Conservation (phyloP, 345 rosid genomes). For the Eutrema japonicum region DNA sequence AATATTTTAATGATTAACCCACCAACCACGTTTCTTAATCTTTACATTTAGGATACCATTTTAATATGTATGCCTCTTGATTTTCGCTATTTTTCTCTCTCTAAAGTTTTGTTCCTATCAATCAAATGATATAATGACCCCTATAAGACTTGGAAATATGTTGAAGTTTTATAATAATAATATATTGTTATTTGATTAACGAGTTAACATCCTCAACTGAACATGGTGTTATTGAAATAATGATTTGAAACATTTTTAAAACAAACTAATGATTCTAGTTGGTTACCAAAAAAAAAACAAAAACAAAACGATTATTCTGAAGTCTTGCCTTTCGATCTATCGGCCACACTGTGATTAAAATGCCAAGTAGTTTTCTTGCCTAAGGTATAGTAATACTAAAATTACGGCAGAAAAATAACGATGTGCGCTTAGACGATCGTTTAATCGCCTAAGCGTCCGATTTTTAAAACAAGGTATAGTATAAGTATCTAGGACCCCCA, state of each 20-base stretch:
- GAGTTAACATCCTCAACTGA: background rate
- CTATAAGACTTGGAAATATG: background rate
- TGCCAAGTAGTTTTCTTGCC: background rate
- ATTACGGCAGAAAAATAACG: too few relatives aligned
- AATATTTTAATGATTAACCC: slow-evolving; percentile 40
- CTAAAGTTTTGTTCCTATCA: slow-evolving; percentile 15
- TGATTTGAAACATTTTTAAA: background rate
- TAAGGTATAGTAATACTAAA: too few relatives aligned
- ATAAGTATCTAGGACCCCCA: too few relatives aligned
- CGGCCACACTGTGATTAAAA: background rate
- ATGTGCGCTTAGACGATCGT: too few relatives aligned
- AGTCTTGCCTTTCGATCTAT: background rate
- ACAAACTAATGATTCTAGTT: background rate
- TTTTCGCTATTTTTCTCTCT: background rate
- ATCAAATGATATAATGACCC: slow-evolving; percentile 23
- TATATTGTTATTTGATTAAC: background rate
- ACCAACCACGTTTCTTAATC: slow-evolving; percentile 48
- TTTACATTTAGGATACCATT: slow-evolving; percentile 41
- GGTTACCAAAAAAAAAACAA: too few relatives aligned
- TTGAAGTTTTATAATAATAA: background rate
- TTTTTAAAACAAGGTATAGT: too few relatives aligned
- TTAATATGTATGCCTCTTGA: slow-evolving; percentile 12
- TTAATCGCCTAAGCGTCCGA: too few relatives aligned
- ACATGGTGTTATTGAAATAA: background rate
- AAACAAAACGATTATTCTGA: background rate